A percentile compares a stretch with the other conserved stretches of the same genome.
Conservation (phyloP, 2,329 filamentous ascomycete species). For the Tolypocladium pustulatum region DNA sequence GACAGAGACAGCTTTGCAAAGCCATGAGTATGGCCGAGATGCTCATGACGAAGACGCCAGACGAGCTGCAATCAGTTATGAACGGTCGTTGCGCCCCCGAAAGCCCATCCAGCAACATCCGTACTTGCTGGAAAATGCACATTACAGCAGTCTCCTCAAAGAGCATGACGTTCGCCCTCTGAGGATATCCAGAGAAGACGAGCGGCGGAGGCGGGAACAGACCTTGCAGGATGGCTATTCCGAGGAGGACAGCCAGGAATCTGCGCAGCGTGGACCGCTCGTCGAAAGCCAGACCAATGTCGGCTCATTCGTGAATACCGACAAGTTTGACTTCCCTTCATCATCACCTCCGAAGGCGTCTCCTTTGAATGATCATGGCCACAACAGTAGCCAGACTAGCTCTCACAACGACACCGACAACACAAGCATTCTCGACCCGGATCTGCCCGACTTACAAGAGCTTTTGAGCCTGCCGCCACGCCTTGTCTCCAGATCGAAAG, state of each 20-base stretch:
- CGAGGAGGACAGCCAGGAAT: conserved; percentile 38
- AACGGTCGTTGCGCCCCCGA: conserved; percentile 44
- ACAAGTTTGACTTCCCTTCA: conserved; percentile 13
- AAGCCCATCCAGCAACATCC: conserved; percentile 53
- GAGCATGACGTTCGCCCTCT: conserved; percentile 45
- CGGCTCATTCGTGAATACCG: conserved; percentile 8
- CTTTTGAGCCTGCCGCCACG: conserved; percentile 13
- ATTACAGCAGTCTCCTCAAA: conserved; percentile 42
- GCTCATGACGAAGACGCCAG: conserved; percentile 7
- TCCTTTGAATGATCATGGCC: conserved; percentile 11
- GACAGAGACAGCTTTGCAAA: neutral
- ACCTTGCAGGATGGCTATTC: conserved; percentile 42
- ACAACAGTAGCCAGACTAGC: conserved; percentile 22
- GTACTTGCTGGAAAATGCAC: conserved; percentile 44
- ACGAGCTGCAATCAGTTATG: conserved; percentile 21
- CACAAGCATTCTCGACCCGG: conserved; percentile 25
- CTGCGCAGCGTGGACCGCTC: conserved; percentile 15
- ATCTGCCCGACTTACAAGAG: conserved; percentile 27
- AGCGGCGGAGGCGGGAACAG: conserved; percentile 24
- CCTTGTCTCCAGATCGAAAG: conserved; percentile 3
- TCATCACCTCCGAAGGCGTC: conserved; percentile 19
- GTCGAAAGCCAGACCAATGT: conserved; percentile 24
- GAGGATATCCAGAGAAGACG: conserved; percentile 24
- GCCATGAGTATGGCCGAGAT: neutral
- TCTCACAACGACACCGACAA: conserved; percentile 24